These are phyloP conservation scores for Pseudoturritis turrita DNA, from an alignment of 345 rosid species.

Conservation along the genomic window DNA sequence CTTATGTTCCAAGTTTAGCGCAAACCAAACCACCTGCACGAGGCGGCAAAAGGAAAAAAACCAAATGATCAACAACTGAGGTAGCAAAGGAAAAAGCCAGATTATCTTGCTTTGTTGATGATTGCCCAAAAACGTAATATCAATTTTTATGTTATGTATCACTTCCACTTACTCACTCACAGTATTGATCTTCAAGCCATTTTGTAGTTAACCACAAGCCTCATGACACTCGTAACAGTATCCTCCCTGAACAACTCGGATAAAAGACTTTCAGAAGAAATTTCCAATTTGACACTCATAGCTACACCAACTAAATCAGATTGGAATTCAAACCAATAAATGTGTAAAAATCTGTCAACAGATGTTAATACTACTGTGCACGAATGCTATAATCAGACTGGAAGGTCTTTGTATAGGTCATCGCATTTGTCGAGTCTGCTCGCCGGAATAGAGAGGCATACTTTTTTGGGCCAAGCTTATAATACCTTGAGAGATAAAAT, in stretches of 20 bases:
- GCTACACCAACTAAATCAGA: background rate
- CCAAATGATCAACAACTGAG: too few relatives aligned
- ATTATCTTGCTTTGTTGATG: too few relatives aligned
- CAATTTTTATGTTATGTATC: background rate
- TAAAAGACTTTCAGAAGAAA: background rate
- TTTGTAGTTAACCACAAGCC: conserved; percentile 90
- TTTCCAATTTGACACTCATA: background rate
- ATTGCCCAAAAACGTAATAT: too few relatives aligned
- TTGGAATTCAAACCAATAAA: background rate
- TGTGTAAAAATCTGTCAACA: background rate
- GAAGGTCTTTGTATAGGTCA: conserved; percentile 71
- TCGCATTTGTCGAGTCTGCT: conserved; percentile 46
- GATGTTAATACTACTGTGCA: background rate
- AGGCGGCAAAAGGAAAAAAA: too few relatives aligned
- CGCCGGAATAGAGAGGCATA: conserved; percentile 57
- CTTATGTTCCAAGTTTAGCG: too few relatives aligned
- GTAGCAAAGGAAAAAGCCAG: too few relatives aligned
- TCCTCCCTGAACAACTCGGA: conserved; percentile 56
- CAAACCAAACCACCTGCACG: too few relatives aligned
- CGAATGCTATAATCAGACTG: background rate
- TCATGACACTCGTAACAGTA: conserved; percentile 72
- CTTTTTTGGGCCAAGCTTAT: conserved; percentile 72
- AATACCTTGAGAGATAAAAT: too few relatives aligned
- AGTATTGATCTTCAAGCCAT: conserved; percentile 73
- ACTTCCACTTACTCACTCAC: conserved; percentile 71